Base-by-base conservation (phyloP, 106 monocot genomes). In the Amphibolis antarctica region DNA sequence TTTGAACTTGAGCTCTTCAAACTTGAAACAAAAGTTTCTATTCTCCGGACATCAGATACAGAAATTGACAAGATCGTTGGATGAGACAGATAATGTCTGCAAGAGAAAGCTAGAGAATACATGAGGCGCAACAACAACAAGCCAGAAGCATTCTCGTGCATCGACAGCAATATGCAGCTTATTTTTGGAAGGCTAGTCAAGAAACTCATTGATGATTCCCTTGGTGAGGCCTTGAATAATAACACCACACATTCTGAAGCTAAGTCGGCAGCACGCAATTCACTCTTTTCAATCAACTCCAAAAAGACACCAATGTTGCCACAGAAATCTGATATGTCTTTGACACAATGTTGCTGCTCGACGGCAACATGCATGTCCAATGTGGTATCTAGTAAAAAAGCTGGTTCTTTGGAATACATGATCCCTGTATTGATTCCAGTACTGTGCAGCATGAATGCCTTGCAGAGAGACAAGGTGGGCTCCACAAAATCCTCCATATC, bases 401-500 rank as follows among this genome's bases (percentile, higher is more conserved):
- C 68, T 42, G 96, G 96, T 47, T 91, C 76, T 47, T 74, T 83
- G 11, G 70, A 77, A 63, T 87, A 80, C 27, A 67, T 60, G 47
- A 66, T 57, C 28, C 69, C 82, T 72, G 68, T 82, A 44, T 75
- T 66, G 57, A 68, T 83, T n/a, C 91, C 87, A 74, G 85, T 73
- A 51, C 80, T 71, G 44, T 75, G 84, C 13, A 85, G 65, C 67
- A 91, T 84, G 73, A 98, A 87, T 28, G 86, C 75, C 72, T 80
- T 91, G 78, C 96, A 98, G 21, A 98, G 84, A 60, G 44, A 75
- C 65, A 98, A 71, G 15, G 96, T 85, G 70, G 96, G 86, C 60
- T 79, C 80, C 18, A 98, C 78, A 75, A 91, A 91, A 80, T 98
- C 96, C 30, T 90, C 90, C 96, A 98, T 91, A 58, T 74, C 84